Evolutionary conservation across 1,284 basidiomycete species (phyloP).

Genomic region (Baeospora myosura): DNA sequence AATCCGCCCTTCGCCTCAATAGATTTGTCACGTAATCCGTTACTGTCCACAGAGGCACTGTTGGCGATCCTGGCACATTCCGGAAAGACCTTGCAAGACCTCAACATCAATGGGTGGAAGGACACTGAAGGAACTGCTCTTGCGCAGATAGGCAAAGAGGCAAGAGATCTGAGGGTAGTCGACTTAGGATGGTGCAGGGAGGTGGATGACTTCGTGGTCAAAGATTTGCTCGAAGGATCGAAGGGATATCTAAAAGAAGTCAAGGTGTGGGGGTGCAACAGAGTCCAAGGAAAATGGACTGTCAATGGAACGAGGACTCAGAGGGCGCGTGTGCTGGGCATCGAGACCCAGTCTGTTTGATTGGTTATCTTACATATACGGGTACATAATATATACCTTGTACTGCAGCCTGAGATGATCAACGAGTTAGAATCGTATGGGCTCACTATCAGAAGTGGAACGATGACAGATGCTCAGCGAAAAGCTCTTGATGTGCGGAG

Average conservation of each 20-base stretch:
- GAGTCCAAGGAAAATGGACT: conserved; percentile 52
- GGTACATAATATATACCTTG: too few species aligned
- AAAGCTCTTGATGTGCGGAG: too few species aligned
- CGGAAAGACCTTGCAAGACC: conserved; percentile 46
- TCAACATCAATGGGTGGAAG: conserved; percentile 79
- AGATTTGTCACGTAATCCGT: conserved; percentile 57
- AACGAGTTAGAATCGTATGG: too few species aligned
- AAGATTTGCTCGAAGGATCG: conserved; percentile 52
- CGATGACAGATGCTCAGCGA: too few species aligned
- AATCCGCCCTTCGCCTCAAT: conserved; percentile 44
- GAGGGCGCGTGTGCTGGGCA: background rate
- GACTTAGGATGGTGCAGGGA: conserved; percentile 87
- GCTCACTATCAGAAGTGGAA: too few species aligned
- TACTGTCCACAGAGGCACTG: conserved; percentile 54
- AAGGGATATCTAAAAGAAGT: conserved; percentile 47
- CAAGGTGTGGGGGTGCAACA: conserved; percentile 69
- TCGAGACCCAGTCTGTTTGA: background rate
- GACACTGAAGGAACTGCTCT: conserved; percentile 53
- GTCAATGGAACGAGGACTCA: conserved; percentile 9
- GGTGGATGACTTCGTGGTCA: conserved; percentile 79
- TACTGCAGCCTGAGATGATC: too few species aligned
- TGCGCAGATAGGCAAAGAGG: conserved; percentile 39
- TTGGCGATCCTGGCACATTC: conserved; percentile 67
- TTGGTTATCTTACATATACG: too few species aligned
- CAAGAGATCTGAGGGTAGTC: conserved; percentile 48